Evolutionary conservation across 768 basidiomycete genomes (phyloP), one percentile per base, ranked within the genome.

Genomic region (Lactarius evosmus): DNA sequence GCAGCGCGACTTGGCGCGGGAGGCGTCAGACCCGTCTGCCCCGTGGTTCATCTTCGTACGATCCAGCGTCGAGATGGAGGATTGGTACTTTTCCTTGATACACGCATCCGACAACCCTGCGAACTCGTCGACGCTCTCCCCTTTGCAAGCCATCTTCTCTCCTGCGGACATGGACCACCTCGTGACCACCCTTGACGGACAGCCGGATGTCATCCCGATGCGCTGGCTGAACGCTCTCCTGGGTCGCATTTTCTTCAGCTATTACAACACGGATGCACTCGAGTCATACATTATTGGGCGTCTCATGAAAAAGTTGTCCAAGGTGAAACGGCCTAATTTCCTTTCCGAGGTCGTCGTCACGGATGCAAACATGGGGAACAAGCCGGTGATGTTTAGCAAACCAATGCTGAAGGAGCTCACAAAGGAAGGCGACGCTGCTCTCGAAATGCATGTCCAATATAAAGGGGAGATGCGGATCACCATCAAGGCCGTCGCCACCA

Each of bases 371-470:
- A 88, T 97, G 55, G 96, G 96, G 11, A 85, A 85, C 69, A 86
- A 79, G 58, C 82, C 91, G 0, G 93, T 95, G 3, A 89, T 89
- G 67, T 82, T 98, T 66, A 93, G 89, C 80, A 96, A 95, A 68
- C 97, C 97, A 3, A 98, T 98, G 96, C 80, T 99, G 60, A 98
- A 98, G 77, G 94, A 98, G 70, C 85, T 98, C 60, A 96, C 94
- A 1, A 87, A 88, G 68, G 94, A 97, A 61, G 97, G 97, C 19
- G 92, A 96, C 67, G 93, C 94, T 0, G 82, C 92, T 5, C 78
- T 98, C 71, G 96, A 98, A 71, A 84, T 95, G 7, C 88, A 90
- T 66, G 75, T 96, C 29, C 80, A 79, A 14, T 95, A 91, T 79
- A 88, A 89, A 72, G 94, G 95, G 53, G 93, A 93, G 71, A 77